Evolutionary conservation across 202 grass and related monocot species (phyloP), one percentile per base, ranked within the genome.

Genomic region (Hordeum pubiflorum): DNA sequence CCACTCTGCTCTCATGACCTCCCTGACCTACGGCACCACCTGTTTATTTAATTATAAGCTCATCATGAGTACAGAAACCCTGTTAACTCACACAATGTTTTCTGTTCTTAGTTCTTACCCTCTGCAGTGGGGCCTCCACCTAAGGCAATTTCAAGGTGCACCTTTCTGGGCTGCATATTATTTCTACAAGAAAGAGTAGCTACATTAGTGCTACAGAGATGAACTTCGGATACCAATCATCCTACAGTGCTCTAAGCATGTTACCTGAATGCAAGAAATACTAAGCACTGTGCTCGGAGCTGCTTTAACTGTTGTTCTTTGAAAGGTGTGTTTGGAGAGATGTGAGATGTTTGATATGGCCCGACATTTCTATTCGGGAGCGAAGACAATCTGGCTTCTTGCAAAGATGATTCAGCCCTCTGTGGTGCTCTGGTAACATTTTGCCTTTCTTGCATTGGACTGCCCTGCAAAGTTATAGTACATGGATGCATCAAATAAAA

Each of bases 271-370:
- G 96, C 92, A 96, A 99, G 92, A 93, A 99, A 99, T 75, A 99
- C 92, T 75, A 99, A 90, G 78, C 96, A 99, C 80, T 99, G 96
- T 43, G 96, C 96, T 89, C 96, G 91, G 83, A 99, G 96, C 79
- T 99, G 96, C 84, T 99, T 99, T 81, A 99, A 72, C 85, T 99
- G 96, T 29, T 96, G 96, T 65, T 99, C 96, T 92, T 91, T 96
- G 83, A 99, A 99, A 82, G 85, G 92, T 20, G 79, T 60, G 75
- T 59, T 90, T 44, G 89, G 75, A 85, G 90, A 85, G 40, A 74
- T 29, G 58, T 91, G 90, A 72, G 86, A 43, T 65, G 85, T 82
- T 56, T 81, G 87, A 87, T 76, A 75, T 63, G 86, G 74, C 50
- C 81, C 89, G 70, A 72, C 67, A 81, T 74, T 80, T 83, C 73